Evolutionary conservation across 176 grass and related monocot genomes (phyloP).

Genomic region (Ensete glaucum): DNA sequence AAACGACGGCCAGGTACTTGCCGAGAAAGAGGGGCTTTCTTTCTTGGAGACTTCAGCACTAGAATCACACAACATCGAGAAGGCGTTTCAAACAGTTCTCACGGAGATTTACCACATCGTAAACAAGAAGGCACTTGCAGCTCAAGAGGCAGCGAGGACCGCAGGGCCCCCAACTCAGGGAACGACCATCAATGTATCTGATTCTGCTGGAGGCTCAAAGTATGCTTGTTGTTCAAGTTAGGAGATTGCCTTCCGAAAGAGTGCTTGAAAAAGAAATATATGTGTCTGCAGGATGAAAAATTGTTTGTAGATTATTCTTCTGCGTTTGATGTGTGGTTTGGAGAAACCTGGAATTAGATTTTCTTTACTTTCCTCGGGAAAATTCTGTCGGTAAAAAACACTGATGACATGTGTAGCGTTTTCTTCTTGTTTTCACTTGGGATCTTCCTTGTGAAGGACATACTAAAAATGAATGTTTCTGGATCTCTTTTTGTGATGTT

Average conservation of each 20-base stretch:
- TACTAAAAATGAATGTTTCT: not conserved
- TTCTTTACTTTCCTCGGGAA: not conserved
- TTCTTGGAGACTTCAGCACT: constrained; percentile 59
- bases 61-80: constrained; percentile 52
- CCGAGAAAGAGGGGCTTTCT: constrained; percentile 44
- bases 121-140: constrained; percentile 54
- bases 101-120: constrained; percentile 58
- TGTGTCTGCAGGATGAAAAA: not conserved
- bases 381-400: not conserved
- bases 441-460: not conserved
- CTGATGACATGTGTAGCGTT: not conserved
- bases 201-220: constrained; percentile 26
- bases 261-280: not conserved
- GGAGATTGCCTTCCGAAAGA: not conserved
- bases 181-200: constrained; percentile 38
- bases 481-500: not conserved
- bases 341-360: not conserved
- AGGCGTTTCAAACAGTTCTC: constrained; percentile 42
- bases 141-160: constrained; percentile 30
- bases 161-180: constrained; percentile 30
- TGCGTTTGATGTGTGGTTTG: not conserved
- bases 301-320: constrained; percentile 12
- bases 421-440: not conserved
- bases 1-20: constrained; percentile 34
- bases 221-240: constrained; percentile 42